Evolutionary conservation across 2,329 filamentous ascomycete genomes (phyloP).

Genomic region (Hirsutella thompsonii): DNA sequence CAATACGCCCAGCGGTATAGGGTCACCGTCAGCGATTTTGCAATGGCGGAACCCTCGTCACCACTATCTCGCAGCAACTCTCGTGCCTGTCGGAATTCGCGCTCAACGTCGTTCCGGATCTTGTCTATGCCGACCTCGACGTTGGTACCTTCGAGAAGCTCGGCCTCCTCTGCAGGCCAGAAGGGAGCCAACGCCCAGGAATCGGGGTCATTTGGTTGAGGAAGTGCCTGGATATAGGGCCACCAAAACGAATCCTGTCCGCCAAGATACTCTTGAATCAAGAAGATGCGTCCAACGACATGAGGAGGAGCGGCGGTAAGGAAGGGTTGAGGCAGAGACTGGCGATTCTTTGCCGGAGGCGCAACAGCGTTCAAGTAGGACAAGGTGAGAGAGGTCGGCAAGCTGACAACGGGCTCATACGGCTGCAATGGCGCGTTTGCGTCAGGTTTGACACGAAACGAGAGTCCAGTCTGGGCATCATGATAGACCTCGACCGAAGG

Average conservation of each 20-base stretch:
- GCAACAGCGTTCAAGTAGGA: conserved; percentile 44
- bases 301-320: conserved; percentile 38
- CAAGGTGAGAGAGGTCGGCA: conserved; percentile 39
- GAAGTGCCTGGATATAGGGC: conserved; percentile 53
- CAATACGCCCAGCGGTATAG: conserved; percentile 54
- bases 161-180: conserved; percentile 48
- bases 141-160: conserved; percentile 41
- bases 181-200: conserved; percentile 47
- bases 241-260: conserved; percentile 50
- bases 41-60: conserved; percentile 10
- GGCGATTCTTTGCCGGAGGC: conserved; percentile 4
- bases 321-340: conserved; percentile 32
- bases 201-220: conserved; percentile 40
- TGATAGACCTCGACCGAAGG: conserved; percentile 38
- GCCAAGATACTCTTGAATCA: conserved; percentile 53
- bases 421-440: conserved; percentile 14
- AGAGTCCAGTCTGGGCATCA: conserved; percentile 36
- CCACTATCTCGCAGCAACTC: conserved; percentile 17
- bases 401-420: conserved; percentile 33
- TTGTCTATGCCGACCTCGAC: conserved; percentile 34
- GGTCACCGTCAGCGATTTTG: conserved; percentile 25
- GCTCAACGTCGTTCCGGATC: conserved; percentile 31
- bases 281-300: conserved; percentile 53
- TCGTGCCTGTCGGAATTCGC: conserved; percentile 31
- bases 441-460: conserved; percentile 34